Evolutionary conservation across 495 filamentous ascomycete genomes (phyloP), one percentile per base, ranked within the genome.

Genomic region (Penicillium odoratum): DNA sequence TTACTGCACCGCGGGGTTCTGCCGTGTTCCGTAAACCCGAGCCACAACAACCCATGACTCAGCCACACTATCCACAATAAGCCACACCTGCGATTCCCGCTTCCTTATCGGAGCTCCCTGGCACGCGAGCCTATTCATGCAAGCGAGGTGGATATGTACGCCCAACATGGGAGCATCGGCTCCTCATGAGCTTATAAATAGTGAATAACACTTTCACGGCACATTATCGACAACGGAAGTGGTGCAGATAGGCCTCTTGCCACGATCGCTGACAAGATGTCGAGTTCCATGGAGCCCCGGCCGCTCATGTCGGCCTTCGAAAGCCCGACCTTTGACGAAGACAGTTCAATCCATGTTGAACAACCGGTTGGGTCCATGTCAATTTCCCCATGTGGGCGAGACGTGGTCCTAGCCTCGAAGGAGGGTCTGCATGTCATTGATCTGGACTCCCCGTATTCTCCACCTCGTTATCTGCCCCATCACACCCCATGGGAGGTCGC

Each of bases 401-500:
- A 98, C 80, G 86, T 98, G 21, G 93, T 94, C 11, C 79, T 98
- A 56, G 93, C 91, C 49, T 96, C 93, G 78, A 80, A 78, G 53
- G 77, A 93, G 60, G 93, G 93, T 28, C 83, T 98, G 34, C 88
- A 94, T 73, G 89, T 98, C 64, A 92, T 98, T 55, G 93, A 98
- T 61, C 82, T 98, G 44, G 93, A 98, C 74, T 92, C 85, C 13
- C 92, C 92, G 13, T 93, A 91, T 71, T 93, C 88, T 50, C 90
- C 90, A 13, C 93, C 93, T 33, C 87, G 92, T 11, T 86, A 93
- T 65, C 84, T 98, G 28, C 86, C 87, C 58, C 90, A 97, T 69
- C 87, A 90, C 38, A 88, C 91, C 7, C 87, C 89, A n/a, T 97
- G 93, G 91, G 86, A 95, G 51, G 93, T 98, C 5, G 91, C 93